Evolutionary conservation across 202 grass and related monocot species (phyloP), one percentile per base, ranked within the genome.

Genomic region (Cymbopogon flexuosus): DNA sequence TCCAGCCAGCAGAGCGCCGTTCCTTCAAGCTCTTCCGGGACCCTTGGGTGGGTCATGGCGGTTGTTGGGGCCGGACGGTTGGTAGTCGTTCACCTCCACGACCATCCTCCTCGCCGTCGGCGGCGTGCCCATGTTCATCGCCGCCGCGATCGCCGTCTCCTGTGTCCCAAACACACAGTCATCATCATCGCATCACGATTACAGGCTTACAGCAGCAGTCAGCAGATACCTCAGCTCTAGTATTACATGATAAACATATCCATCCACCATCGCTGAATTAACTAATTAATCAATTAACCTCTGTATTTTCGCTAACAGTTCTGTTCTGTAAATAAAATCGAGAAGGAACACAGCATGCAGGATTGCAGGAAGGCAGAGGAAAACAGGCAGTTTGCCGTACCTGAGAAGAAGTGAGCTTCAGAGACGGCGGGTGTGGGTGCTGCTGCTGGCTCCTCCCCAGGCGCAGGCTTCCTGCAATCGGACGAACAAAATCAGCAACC

Each of bases 1-100:
- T 49, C 14, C 45, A 13, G 3, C 47, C 6, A n/a, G 47, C 47
- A 2, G 57, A 72, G 36, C 61, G 37, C 18, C 36, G 3, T 11
- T 0, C 0, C 19, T 19, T 88, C 85, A 91, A 6, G 85, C 80
- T 79, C 76, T 72, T 3, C 93, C 77, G 15, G 90, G 90, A 6
- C 60, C 84, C 84, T 81, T 88, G 0, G 93, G 93, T 67, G 93
- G 93, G 54, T 93, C 80, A 42, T 96, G 93, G 22, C 83, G 77
- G 76, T 62, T 70, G 85, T 96, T 96, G 39, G 93, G 12, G 16
- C 93, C 93, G 0, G 93, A 78, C 5, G 65, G 77, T 0, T 88
- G 90, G 77, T 96, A 96, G 57, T 96, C 93, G 21, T 96, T 83
- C 80, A 88, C 84, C 80, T 96, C 93, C 59, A 96, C 84, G 37